A percentile compares a stretch with the other conserved stretches of the same genome.
phyloP scores from a whole-genome alignment of 2,329 filamentous ascomycete genomes.

The Claviceps paspali region DNA sequence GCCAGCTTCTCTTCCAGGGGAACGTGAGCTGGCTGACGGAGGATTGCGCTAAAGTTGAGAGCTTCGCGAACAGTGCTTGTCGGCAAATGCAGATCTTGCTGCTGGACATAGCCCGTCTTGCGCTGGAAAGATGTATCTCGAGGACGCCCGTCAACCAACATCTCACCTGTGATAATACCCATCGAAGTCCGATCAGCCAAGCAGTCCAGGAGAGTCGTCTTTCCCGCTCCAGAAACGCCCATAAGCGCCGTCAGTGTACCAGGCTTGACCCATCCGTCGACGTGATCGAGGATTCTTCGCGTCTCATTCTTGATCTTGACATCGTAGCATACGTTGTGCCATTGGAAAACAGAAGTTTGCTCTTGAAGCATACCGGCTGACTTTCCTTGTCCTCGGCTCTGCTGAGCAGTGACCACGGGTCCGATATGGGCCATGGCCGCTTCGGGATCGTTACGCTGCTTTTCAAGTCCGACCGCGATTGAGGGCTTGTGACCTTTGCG shows the following conservation, averaged over 20 bases:
- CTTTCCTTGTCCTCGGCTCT: constrained; percentile 21
- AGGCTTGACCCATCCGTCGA: constrained; percentile 88
- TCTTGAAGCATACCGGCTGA: constrained; percentile 26
- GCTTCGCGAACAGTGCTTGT: constrained; percentile 82
- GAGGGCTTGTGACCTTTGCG: constrained; percentile 50
- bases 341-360: constrained; percentile 70
- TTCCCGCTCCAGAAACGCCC: constrained; percentile 87
- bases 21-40: constrained; percentile 68
- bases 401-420: constrained; percentile 30
- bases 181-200: constrained; percentile 75
- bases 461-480: constrained; percentile 41
- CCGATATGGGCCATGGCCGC: constrained; percentile 34
- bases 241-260: constrained; percentile 81
- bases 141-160: constrained; percentile 49
- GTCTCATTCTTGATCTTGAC: constrained; percentile 64
- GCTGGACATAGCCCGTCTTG: constrained; percentile 83
- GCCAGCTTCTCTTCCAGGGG: constrained; percentile 62
- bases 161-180: constrained; percentile 76
- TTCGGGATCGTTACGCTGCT: constrained; percentile 46
- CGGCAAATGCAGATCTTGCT: constrained; percentile 77
- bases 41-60: constrained; percentile 68
- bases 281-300: constrained; percentile 65
- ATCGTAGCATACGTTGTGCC: constrained; percentile 67
- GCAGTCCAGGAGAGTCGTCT: constrained; percentile 79
- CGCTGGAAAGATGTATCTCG: constrained; percentile 76